A percentile compares a stretch with the other conserved stretches of the same genome.
phyloP scores from a whole-genome alignment of 2,329 filamentous ascomycete species.

The Lachnellula occidentalis region DNA sequence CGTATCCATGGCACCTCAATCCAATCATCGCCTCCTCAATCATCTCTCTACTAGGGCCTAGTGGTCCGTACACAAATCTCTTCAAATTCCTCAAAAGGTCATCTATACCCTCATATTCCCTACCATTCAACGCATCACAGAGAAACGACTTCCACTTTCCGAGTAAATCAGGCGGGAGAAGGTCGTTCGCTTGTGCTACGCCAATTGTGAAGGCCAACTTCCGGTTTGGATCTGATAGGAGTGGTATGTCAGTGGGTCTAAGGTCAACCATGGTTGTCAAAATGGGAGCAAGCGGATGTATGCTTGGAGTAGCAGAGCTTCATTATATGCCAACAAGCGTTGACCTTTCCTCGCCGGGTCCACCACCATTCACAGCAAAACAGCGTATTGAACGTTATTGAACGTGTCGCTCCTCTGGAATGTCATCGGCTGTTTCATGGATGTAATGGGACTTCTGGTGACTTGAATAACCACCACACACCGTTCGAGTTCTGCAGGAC shows the following conservation, averaged over 20 bases:
- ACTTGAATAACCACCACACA: no score
- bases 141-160: background rate
- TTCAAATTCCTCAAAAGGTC: background rate
- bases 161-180: background rate
- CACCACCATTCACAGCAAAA: no score
- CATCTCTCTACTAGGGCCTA: background rate
- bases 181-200: background rate
- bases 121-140: background rate
- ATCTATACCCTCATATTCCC: background rate
- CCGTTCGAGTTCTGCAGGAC: no score
- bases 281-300: no score
- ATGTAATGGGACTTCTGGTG: no score
- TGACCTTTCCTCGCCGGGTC: no score
- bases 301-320: no score
- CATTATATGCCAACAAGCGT: no score
- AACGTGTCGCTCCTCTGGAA: no score
- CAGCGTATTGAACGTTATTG: no score
- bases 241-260: background rate
- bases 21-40: background rate
- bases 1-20: background rate
- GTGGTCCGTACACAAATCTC: background rate
- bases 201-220: slow-evolving; percentile 1
- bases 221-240: background rate
- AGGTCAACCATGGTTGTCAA: no score
- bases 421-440: no score